Evolutionary conservation across 331 rosid species (phyloP).

Genomic region (Rhamnella rubrinervis): DNA sequence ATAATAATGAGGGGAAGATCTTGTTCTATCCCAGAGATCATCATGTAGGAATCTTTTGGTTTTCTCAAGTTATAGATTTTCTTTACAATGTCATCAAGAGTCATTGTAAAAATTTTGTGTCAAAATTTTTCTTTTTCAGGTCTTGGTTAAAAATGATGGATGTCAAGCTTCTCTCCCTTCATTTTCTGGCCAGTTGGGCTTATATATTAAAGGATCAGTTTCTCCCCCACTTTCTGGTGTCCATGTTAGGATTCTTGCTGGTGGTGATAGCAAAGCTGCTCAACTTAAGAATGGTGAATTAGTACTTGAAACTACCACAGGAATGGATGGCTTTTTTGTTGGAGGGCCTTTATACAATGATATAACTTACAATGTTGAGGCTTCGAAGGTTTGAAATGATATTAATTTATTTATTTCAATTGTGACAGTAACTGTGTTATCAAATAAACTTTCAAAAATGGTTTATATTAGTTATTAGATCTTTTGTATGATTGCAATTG

Average conservation of each 20-base stretch:
- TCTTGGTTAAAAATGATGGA: conserved; percentile 61
- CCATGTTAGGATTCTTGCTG: conserved; percentile 66
- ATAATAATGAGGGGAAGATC: conserved; percentile 52
- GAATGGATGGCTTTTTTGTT: conserved; percentile 60
- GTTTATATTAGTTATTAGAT: conserved; percentile 16
- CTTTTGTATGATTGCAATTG: conserved; percentile 17
- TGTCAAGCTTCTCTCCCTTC: conserved; percentile 77
- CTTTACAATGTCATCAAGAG: conserved; percentile 19
- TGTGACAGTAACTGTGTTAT: conserved; percentile 4
- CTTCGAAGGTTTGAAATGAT: conserved; percentile 65
- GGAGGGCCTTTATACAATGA: conserved; percentile 92
- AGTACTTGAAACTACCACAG: conserved; percentile 74
- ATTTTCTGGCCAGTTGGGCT: conserved; percentile 74
- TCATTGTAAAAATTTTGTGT: conserved; percentile 25
- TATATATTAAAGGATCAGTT: conserved; percentile 81
- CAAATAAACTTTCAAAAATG: conserved; percentile 10
- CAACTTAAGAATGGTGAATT: conserved; percentile 64
- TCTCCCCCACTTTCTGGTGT: conserved; percentile 87
- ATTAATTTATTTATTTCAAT: conserved; percentile 4
- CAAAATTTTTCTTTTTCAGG: conserved; percentile 43
- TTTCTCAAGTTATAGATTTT: conserved; percentile 9
- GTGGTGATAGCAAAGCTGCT: conserved; percentile 67
- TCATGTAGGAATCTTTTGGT: conserved; percentile 53
- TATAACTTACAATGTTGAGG: conserved; percentile 66
- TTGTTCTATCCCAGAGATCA: conserved; percentile 81